Evolutionary conservation across 2,329 filamentous ascomycete genomes (phyloP).

Genomic region (Proliferodiscus dingleyae): DNA sequence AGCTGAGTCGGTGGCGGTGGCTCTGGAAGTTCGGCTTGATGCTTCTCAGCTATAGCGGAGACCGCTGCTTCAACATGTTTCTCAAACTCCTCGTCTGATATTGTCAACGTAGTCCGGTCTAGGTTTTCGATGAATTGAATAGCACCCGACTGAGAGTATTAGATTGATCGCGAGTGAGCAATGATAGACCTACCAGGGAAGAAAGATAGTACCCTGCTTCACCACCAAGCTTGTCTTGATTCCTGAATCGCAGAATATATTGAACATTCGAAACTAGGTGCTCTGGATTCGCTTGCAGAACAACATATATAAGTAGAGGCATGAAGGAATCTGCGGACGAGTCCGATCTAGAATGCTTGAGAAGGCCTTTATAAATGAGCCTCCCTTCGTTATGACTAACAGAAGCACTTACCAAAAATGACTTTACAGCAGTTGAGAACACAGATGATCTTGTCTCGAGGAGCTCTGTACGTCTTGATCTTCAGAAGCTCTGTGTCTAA

Average conservation of each 20-base stretch:
- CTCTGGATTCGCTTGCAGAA: conserved; percentile 89
- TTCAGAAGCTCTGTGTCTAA: conserved; percentile 73
- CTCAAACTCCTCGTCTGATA: conserved; percentile 93
- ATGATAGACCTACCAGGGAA: conserved; percentile 61
- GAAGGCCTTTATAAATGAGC: conserved; percentile 54
- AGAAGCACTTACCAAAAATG: conserved; percentile 69
- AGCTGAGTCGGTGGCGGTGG: conserved; percentile 32
- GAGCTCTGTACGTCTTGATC: conserved; percentile 95
- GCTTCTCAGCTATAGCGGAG: conserved; percentile 89
- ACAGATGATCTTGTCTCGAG: conserved; percentile 96
- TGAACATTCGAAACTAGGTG: conserved; percentile 96
- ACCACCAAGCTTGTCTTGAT: conserved; percentile 95
- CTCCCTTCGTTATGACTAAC: not conserved
- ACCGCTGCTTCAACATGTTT: conserved; percentile 94
- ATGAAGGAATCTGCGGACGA: conserved; percentile 96
- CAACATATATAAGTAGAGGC: conserved; percentile 90
- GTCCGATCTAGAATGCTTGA: conserved; percentile 89
- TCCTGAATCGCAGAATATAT: conserved; percentile 93
- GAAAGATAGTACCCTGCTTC: conserved; percentile 98
- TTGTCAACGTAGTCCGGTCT: conserved; percentile 88
- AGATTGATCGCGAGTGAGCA: conserved; percentile 1
- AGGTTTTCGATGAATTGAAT: conserved; percentile 96
- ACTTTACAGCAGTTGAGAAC: conserved; percentile 99
- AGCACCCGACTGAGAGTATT: conserved; percentile 68
- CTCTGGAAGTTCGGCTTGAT: conserved; percentile 54